Conservation (phyloP, 1,284 basidiomycete species). For the Cutaneotrichosporon mucoides region DNA sequence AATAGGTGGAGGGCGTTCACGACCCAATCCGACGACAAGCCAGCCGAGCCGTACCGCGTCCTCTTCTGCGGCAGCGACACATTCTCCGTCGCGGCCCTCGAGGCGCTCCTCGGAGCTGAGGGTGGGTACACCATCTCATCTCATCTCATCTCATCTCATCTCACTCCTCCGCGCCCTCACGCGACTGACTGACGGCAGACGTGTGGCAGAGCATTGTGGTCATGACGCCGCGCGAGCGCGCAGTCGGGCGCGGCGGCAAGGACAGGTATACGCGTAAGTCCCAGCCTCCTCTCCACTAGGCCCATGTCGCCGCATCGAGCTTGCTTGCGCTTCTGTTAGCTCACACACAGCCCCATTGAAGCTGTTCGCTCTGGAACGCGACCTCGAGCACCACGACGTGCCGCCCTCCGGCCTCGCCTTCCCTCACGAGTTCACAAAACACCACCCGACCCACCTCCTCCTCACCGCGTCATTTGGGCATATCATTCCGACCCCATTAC, state of each 20-base stretch:
- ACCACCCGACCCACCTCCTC: conserved; percentile 59
- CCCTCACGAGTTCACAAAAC: conserved; percentile 48
- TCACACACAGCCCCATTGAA: conserved; percentile 21
- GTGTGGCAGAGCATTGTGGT: conserved; percentile 42
- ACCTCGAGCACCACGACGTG: conserved; percentile 17
- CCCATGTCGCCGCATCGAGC: too few species aligned
- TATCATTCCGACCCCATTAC: conserved; percentile 66
- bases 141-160: too few species aligned
- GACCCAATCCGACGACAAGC: too few species aligned
- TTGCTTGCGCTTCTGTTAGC: too few species aligned
- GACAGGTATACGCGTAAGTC: conserved; percentile 19
- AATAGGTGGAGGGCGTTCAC: too few species aligned
- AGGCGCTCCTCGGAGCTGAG: too few species aligned
- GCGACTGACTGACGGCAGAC: conserved; percentile 24
- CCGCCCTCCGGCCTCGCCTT: conserved; percentile 22
- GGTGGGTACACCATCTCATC: too few species aligned
- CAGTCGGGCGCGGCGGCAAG: conserved; percentile 24
- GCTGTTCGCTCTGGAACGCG: conserved; percentile 19
- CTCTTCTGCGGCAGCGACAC: too few species aligned
- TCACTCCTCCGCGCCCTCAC: too few species aligned
- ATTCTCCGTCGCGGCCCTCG: too few species aligned
- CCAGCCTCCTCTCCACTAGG: too few species aligned
- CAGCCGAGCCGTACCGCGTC: too few species aligned
- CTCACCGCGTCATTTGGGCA: conserved; percentile 91
- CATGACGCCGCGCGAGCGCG: conserved; percentile 30